Evolutionary conservation across 2,329 filamentous ascomycete genomes (phyloP), one percentile per base, ranked within the genome.

Genomic region (Hypoxylon sp.): DNA sequence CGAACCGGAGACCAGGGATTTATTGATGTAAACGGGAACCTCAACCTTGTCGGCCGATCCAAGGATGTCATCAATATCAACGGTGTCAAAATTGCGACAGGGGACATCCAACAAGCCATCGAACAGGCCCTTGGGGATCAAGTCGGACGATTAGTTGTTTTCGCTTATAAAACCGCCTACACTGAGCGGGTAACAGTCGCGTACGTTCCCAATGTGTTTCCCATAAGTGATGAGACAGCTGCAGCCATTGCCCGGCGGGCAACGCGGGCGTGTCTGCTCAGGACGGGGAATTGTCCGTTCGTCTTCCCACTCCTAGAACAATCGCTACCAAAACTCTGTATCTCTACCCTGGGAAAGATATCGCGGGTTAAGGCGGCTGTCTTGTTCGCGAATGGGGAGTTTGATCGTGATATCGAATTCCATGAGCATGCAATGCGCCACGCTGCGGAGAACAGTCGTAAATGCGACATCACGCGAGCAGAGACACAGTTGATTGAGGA

Each of bases 21-120:
- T 4, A 69, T 82, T 11, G 80, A 83, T 55, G 12, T 49, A 0
- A 20, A 63, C 0, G 78, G 80, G 1, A 71, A 76, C 12, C 73
- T 84, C 2, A 58, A 73, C 30, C 61, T 84, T 0, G 61, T 69
- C 0, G 81, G 81, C 1, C 72, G 81, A 9, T 48, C 56, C 5
- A 83, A 83, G 61, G 82, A 84, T 9, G 67, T 74, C 3, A 77
- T 85, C 36, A 82, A 78, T 60, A 76, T 84, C 64, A 85, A 85
- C 61, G 82, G 82, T 0, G 73, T 83, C 51, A 85, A 84, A 20
- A 74, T 78, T 33, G 65, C 61, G 22, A 73, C 78, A 0, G 53
- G 73, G 1, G 79, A 79, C 7, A 68, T 85, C 1, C 78, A 84
- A 44, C 52, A 60, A 1, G 72, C 77, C 0, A 66, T 85, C 1